Percentiles rank a stretch among this genome's conserved stretches.
Evolutionary conservation across 2,329 filamentous ascomycete species (phyloP).

Genomic region (Colletotrichum brevisporum): DNA sequence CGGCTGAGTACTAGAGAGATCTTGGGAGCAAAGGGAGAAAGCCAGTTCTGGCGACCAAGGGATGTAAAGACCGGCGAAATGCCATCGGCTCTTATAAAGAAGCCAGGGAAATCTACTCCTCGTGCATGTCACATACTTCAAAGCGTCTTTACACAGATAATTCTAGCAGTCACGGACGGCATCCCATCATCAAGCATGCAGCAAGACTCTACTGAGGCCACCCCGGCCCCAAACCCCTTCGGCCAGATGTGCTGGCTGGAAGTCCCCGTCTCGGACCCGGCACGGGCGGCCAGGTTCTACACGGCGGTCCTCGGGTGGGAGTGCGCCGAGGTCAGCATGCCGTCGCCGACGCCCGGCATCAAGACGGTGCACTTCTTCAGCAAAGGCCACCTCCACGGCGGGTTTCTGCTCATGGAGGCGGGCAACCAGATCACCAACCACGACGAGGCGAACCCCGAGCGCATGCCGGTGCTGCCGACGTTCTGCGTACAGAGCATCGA

Average conservation of each 20-base stretch:
- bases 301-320: slow-evolving; percentile 53
- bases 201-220: background rate
- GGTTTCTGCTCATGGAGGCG: slow-evolving; percentile 52
- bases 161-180: too few species aligned
- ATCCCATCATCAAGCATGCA: background rate
- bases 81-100: background rate
- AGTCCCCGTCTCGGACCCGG: slow-evolving; percentile 52
- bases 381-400: slow-evolving; percentile 52
- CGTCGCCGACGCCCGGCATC: slow-evolving; percentile 43
- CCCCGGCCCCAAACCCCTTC: slow-evolving; percentile 17
- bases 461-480: slow-evolving; percentile 50
- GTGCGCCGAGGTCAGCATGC: slow-evolving; percentile 43
- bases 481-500: slow-evolving; percentile 52
- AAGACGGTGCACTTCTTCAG: slow-evolving; percentile 53
- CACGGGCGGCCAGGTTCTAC: slow-evolving; percentile 55
- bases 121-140: background rate
- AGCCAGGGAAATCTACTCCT: background rate
- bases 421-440: slow-evolving; percentile 47
- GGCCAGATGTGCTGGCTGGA: slow-evolving; percentile 57
- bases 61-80: background rate
- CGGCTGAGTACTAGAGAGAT: background rate
- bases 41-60: too few species aligned
- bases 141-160: too few species aligned
- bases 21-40: background rate
- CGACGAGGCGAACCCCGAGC: slow-evolving; percentile 44